These are phyloP conservation scores for Neurospora sp. DNA, from an alignment of 2,329 filamentous ascomycete genomes.

Conservation along the genomic window DNA sequence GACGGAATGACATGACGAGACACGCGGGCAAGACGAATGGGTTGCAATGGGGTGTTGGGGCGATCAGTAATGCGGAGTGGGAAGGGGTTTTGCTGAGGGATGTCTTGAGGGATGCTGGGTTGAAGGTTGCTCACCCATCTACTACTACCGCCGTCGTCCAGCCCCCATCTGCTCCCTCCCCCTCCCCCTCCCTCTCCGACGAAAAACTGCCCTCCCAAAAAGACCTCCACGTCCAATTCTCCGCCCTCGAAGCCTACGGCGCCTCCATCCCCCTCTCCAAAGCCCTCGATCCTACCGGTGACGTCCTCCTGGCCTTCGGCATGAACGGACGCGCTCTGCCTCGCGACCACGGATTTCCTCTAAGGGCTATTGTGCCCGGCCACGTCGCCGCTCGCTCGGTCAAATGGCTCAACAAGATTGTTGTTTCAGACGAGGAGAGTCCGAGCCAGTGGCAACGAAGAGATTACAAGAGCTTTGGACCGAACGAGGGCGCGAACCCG, in stretches of 20 bases:
- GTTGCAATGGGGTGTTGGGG: constrained; percentile 49
- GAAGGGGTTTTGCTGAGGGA: constrained; percentile 46
- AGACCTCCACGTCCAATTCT: constrained; percentile 45
- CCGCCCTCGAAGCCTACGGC: constrained; percentile 50
- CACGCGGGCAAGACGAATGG: constrained; percentile 40
- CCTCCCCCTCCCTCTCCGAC: constrained; percentile 19
- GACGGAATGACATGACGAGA: constrained; percentile 49
- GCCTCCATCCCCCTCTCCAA: constrained; percentile 51
- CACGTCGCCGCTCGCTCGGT: constrained; percentile 58
- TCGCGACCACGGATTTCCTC: constrained; percentile 56
- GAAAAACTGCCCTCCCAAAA: constrained; percentile 30
- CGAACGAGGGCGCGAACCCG: constrained; percentile 46
- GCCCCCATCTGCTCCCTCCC: constrained; percentile 2
- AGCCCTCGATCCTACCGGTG: constrained; percentile 48
- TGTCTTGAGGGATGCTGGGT: constrained; percentile 45
- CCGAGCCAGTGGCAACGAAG: constrained; percentile 54
- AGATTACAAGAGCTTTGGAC: constrained; percentile 62
- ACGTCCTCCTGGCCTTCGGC: constrained; percentile 55
- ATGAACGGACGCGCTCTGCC: constrained; percentile 59
- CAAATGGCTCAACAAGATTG: constrained; percentile 59
- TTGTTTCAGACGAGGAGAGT: constrained; percentile 57
- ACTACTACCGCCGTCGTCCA: constrained; percentile 8
- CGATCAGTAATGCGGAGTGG: constrained; percentile 52
- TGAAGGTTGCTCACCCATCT: constrained; percentile 20
- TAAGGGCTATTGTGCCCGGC: constrained; percentile 53